phyloP scores from a whole-genome alignment of 257 asterid species.

The Galeopsis tetrahit region DNA sequence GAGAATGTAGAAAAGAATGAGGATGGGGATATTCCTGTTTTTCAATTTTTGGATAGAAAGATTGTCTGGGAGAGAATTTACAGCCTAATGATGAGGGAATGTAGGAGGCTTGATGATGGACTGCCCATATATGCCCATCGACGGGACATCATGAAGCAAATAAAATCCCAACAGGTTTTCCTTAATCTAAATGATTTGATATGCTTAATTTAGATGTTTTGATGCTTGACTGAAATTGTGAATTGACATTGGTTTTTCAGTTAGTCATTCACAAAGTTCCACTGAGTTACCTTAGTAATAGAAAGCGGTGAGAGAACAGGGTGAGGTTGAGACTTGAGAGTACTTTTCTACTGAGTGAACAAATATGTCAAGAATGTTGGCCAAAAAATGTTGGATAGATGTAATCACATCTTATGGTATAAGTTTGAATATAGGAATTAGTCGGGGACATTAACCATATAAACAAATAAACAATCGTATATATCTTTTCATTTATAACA shows the following conservation, averaged over 20 bases:
- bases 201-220: not conserved
- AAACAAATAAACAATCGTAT: not conserved
- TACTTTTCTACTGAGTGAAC: not conserved
- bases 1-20: slow-evolving; percentile 39
- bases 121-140: slow-evolving; percentile 76
- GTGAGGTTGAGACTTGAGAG: not conserved
- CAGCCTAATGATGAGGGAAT: slow-evolving; percentile 71
- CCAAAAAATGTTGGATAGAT: not conserved
- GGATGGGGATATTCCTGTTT: slow-evolving; percentile 33
- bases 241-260: not conserved
- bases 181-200: slow-evolving; percentile 1
- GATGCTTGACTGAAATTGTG: slow-evolving; percentile 4
- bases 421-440: not conserved
- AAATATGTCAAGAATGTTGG: not conserved
- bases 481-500: not conserved
- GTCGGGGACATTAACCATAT: not conserved
- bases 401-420: not conserved
- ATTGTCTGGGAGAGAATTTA: slow-evolving; percentile 67
- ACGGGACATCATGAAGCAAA: slow-evolving; percentile 51
- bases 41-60: slow-evolving; percentile 44
- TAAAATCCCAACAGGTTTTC: slow-evolving; percentile 68
- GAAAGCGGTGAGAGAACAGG: slow-evolving; percentile 1
- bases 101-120: slow-evolving; percentile 80
- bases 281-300: not conserved
- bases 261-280: slow-evolving; percentile 6